Percentiles rank a stretch among this genome's conserved stretches.
Conservation (phyloP, 2,329 filamentous ascomycete genomes). For the Monosporascus sp. region DNA sequence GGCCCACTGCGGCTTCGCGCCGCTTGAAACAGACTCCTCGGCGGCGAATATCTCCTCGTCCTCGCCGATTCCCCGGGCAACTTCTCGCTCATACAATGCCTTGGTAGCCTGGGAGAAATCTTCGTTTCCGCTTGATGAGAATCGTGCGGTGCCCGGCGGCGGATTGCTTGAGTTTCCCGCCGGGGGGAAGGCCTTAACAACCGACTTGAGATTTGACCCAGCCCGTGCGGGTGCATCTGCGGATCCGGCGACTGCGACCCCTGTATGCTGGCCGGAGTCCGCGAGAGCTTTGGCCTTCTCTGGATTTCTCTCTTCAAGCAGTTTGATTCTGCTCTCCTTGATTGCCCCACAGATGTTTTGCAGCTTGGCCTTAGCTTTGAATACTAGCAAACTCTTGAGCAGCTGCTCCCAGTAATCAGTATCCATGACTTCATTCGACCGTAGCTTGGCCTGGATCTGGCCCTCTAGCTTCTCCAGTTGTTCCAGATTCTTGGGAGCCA, state of each 20-base stretch:
- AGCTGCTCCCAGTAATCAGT: conserved; percentile 97
- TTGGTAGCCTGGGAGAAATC: conserved; percentile 85
- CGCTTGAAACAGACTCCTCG: conserved; percentile 71
- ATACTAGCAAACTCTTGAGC: conserved; percentile 75
- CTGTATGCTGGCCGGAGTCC: conserved; percentile 33
- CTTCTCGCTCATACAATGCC: conserved; percentile 86
- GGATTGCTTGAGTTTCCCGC: conserved; percentile 32
- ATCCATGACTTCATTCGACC: conserved; percentile 87
- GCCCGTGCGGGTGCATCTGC: conserved; percentile 15
- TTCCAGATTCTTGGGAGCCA: conserved; percentile 78
- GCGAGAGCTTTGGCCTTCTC: conserved; percentile 53
- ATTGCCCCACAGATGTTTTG: conserved; percentile 73
- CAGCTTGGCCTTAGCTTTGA: conserved; percentile 86
- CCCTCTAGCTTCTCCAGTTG: conserved; percentile 82
- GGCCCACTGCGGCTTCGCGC: conserved; percentile 68
- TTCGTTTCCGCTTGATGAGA: conserved; percentile 63
- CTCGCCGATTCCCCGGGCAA: conserved; percentile 83
- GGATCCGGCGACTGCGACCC: conserved; percentile 31
- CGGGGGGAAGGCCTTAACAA: conserved; percentile 14
- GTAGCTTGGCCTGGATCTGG: conserved; percentile 81
- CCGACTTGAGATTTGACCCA: conserved; percentile 21
- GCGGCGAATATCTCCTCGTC: conserved; percentile 94
- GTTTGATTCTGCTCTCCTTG: conserved; percentile 61
- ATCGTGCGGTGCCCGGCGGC: conserved; percentile 59
- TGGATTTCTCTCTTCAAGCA: conserved; percentile 61